Base-by-base conservation (phyloP, 345 rosid species). In the Kernera saxatilis region DNA sequence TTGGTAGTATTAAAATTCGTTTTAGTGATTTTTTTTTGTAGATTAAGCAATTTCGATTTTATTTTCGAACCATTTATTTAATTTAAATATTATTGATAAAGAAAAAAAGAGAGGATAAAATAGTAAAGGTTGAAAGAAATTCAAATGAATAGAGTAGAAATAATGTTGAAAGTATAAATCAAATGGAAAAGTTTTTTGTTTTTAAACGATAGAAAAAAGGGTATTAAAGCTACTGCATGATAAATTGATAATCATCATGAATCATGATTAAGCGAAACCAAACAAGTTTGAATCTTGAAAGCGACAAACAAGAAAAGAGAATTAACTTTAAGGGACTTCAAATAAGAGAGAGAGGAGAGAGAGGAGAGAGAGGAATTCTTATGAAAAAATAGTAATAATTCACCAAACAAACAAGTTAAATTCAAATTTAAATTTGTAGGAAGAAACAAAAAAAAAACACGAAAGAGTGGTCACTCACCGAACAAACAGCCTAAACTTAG, bases 401-500 rank as follows among this genome's bases (percentile, higher is more conserved):
- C 57, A 72, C 56, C 77, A 54, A 72, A 72, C 76, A 53, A 52
- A 63, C 14, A 63, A 17, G 0, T 27, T 25, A 11, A 26, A 64
- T 44, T 62, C 6, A 65, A 65, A 21, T 4, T 13, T 30, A 30
- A 64, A 30, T 11, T 18, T 17, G 14, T 29, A 19, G 13, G 18
- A 18, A 39, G 13, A 15, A 53, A 71, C 12, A 36, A 17, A 44
- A 46, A 71, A 62, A 37, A 55, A 5, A 48, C 52, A 63, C 35
- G 39, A 26, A 56, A 41, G 35, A 65, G 59, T 73, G 77, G 21
- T 37, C 51, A 73, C 27, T 56, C 67, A 73, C 72, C 77, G 25
- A 73, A 73, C 66, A 73, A 37, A 48, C 37, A 48, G 53, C 77
- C 72, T 57, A 73, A 73, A 57, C 27, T 73, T 50, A 66, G 72